A percentile compares a stretch with the other conserved stretches of the same genome.
These are phyloP conservation scores for Tritrichomonas musculus DNA, from an alignment of 208 protist genomes.

Conservation along the genomic window DNA sequence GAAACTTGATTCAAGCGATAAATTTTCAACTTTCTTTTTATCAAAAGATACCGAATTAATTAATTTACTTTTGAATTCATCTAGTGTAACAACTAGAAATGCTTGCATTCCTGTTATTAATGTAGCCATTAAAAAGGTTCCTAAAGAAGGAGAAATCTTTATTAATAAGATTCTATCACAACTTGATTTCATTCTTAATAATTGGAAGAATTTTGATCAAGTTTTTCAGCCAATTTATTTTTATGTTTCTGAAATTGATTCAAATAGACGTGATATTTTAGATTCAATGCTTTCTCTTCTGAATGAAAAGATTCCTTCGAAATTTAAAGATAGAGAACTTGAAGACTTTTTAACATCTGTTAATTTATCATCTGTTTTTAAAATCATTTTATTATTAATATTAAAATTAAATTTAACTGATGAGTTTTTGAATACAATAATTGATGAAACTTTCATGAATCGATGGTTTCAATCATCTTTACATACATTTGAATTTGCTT, in stretches of 20 bases:
- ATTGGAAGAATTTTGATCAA: not conserved
- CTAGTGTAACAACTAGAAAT: not conserved
- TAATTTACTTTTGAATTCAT: not conserved
- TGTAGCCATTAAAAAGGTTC: not conserved
- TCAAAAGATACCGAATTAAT: not conserved
- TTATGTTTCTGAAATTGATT: not conserved
- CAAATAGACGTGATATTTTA: not conserved
- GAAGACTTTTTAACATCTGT: not conserved
- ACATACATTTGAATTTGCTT: slow-evolving; percentile 2
- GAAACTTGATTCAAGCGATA: not conserved
- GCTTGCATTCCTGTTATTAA: not conserved
- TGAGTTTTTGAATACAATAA: not conserved
- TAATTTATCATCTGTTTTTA: not conserved
- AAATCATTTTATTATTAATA: not conserved
- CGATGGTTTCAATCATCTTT: not conserved
- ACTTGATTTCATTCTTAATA: not conserved
- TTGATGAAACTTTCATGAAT: not conserved
- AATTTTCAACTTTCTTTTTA: not conserved
- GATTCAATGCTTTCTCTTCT: not conserved
- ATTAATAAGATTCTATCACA: not conserved
- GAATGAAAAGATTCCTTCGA: not conserved
- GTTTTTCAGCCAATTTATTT: not conserved
- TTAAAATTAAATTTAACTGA: not conserved
- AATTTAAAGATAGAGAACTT: not conserved
- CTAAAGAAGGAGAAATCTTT: not conserved